Conservation (phyloP, 352 stramenopile species). For the Phytophthora hibernalis region DNA sequence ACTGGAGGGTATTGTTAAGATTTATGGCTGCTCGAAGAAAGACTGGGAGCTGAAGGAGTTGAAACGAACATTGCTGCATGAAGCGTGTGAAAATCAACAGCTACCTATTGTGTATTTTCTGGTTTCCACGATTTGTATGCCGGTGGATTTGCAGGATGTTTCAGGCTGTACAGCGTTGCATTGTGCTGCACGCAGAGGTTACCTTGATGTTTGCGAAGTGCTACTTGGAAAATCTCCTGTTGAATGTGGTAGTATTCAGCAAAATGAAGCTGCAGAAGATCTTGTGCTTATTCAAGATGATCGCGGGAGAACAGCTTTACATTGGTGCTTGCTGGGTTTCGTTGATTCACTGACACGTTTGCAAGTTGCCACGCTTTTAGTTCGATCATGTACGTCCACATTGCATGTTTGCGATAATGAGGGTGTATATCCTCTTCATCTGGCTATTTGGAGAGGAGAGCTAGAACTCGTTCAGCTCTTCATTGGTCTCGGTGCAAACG, state of each 20-base stretch:
- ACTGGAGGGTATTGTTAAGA: slow-evolving; percentile 41
- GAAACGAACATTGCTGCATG: slow-evolving; percentile 58
- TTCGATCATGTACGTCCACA: slow-evolving; percentile 27
- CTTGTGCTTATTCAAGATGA: slow-evolving; percentile 46
- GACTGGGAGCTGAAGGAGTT: slow-evolving; percentile 34
- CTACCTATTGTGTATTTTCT: slow-evolving; percentile 38
- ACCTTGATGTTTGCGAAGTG: slow-evolving; percentile 51
- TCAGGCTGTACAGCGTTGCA: slow-evolving; percentile 59
- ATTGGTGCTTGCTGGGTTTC: slow-evolving; percentile 48
- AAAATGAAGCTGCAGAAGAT: slow-evolving; percentile 23
- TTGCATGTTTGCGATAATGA: slow-evolving; percentile 54
- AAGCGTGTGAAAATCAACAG: slow-evolving; percentile 52
- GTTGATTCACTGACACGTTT: background rate
- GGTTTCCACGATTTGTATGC: slow-evolving; percentile 22
- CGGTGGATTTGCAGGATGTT: slow-evolving; percentile 32
- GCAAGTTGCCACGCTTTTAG: slow-evolving; percentile 41
- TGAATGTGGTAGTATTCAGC: slow-evolving; percentile 6
- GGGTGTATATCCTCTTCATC: slow-evolving; percentile 50
- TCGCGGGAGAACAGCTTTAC: slow-evolving; percentile 57
- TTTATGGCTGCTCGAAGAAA: slow-evolving; percentile 25
- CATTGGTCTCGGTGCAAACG: slow-evolving; percentile 49
- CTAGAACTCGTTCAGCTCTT: slow-evolving; percentile 47
- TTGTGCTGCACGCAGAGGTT: slow-evolving; percentile 50
- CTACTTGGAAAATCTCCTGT: slow-evolving; percentile 31
- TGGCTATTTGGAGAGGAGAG: slow-evolving; percentile 50